Evolutionary conservation across 2,329 filamentous ascomycete species (phyloP).

Genomic region (Nemania sp.): DNA sequence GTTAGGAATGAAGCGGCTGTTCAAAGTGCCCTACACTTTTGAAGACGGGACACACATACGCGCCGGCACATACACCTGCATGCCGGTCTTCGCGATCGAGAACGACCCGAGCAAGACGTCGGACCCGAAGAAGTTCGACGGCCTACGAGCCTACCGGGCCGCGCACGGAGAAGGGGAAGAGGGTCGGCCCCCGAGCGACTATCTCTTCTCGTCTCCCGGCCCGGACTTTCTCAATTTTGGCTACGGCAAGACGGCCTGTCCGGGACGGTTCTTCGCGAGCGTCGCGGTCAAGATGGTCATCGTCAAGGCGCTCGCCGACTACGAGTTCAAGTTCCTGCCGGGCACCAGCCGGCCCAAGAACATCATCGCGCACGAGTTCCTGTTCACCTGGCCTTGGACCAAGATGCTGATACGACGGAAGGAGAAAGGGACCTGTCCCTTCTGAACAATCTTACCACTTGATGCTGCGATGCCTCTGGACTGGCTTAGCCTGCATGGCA

Average conservation of each 20-base stretch:
- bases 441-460: background rate
- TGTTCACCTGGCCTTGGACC: slow-evolving; percentile 30
- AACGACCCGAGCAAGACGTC: background rate
- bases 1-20: slow-evolving; percentile 23
- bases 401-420: slow-evolving; percentile 18
- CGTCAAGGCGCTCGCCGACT: slow-evolving; percentile 35
- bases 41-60: slow-evolving; percentile 2
- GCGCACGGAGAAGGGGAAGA: background rate
- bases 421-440: background rate
- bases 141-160: background rate
- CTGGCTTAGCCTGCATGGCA: no score
- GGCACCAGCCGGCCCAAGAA: slow-evolving; percentile 32
- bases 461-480: no score
- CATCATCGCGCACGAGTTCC: slow-evolving; percentile 31
- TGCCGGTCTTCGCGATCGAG: background rate
- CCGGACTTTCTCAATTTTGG: background rate
- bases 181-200: slow-evolving; percentile 22
- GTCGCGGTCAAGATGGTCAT: slow-evolving; percentile 40
- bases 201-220: background rate
- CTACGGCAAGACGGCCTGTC: slow-evolving; percentile 43
- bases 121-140: background rate
- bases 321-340: slow-evolving; percentile 36
- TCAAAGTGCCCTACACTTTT: slow-evolving; percentile 14
- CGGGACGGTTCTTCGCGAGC: slow-evolving; percentile 40
- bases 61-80: background rate